Evolutionary conservation across 768 basidiomycete genomes (phyloP).

Genomic region (Leccinum incarnatum): DNA sequence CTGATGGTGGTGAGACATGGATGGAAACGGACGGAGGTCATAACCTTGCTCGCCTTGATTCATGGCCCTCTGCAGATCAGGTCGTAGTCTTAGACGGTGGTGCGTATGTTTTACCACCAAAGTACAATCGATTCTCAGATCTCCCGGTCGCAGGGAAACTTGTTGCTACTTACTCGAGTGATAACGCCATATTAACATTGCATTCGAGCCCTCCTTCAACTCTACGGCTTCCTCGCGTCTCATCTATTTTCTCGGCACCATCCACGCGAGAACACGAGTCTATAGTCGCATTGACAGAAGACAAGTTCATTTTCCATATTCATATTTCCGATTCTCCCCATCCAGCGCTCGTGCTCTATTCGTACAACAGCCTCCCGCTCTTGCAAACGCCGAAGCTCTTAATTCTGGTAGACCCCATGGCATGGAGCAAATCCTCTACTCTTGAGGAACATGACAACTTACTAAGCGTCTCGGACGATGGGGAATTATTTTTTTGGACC

Average conservation of each 20-base stretch:
- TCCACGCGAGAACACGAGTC: conserved; percentile 49
- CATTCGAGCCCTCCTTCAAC: conserved; percentile 46
- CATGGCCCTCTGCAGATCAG: conserved; percentile 57
- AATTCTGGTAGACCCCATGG: conserved; percentile 85
- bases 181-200: conserved; percentile 48
- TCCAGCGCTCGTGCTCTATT: conserved; percentile 44
- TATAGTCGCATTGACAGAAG: conserved; percentile 65
- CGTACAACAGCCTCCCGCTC: conserved; percentile 53
- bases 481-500: conserved; percentile 87
- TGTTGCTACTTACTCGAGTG: conserved; percentile 57
- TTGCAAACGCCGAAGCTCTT: conserved; percentile 48
- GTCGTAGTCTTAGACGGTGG: conserved; percentile 72
- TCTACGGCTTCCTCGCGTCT: conserved; percentile 49
- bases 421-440: conserved; percentile 55
- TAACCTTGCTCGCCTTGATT: conserved; percentile 45
- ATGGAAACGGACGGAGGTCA: conserved; percentile 44
- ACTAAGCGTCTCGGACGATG: conserved; percentile 71
- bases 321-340: conserved; percentile 36
- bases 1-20: conserved; percentile 65
- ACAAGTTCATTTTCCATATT: conserved; percentile 58
- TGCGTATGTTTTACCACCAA: conserved; percentile 27
- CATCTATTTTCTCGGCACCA: conserved; percentile 65
- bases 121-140: conserved; percentile 4
- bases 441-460: conserved; percentile 56
- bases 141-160: conserved; percentile 42